phyloP scores from a whole-genome alignment of 2,329 filamentous ascomycete species.

The Xylaria sp. region DNA sequence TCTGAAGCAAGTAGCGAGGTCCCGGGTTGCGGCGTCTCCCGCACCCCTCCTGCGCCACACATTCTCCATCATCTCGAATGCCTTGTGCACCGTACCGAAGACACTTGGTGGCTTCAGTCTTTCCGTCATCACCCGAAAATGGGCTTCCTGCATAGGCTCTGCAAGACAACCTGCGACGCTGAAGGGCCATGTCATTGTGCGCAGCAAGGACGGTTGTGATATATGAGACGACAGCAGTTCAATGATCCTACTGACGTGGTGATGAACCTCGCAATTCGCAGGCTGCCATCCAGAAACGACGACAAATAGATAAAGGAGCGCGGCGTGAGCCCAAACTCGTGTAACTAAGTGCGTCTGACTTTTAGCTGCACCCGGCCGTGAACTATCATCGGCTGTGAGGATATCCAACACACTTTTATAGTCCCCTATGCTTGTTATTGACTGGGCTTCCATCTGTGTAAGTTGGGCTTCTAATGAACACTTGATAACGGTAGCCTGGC shows the following conservation, averaged over 20 bases:
- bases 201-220: slow-evolving; percentile 46
- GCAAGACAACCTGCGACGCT: slow-evolving; percentile 52
- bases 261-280: slow-evolving; percentile 54
- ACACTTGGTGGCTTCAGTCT: slow-evolving; percentile 53
- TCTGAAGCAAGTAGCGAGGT: slow-evolving; percentile 48
- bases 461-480: slow-evolving; percentile 28
- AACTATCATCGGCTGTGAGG: not conserved
- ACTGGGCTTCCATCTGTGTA: slow-evolving; percentile 5
- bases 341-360: slow-evolving; percentile 40
- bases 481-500: slow-evolving; percentile 37
- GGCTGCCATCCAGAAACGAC: slow-evolving; percentile 64
- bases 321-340: slow-evolving; percentile 60
- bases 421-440: not conserved
- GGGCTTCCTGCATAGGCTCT: slow-evolving; percentile 53
- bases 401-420: not conserved
- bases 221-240: slow-evolving; percentile 51
- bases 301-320: slow-evolving; percentile 59
- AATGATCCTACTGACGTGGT: slow-evolving; percentile 47
- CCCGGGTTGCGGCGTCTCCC: slow-evolving; percentile 36
- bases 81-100: slow-evolving; percentile 57
- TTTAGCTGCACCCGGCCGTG: not conserved
- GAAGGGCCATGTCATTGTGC: slow-evolving; percentile 52
- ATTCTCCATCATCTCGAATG: slow-evolving; percentile 51
- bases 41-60: slow-evolving; percentile 44
- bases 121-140: slow-evolving; percentile 55